Evolutionary conservation across 2,329 filamentous ascomycete genomes (phyloP), one percentile per base, ranked within the genome.

Genomic region (Gaeumannomyces sp.): DNA sequence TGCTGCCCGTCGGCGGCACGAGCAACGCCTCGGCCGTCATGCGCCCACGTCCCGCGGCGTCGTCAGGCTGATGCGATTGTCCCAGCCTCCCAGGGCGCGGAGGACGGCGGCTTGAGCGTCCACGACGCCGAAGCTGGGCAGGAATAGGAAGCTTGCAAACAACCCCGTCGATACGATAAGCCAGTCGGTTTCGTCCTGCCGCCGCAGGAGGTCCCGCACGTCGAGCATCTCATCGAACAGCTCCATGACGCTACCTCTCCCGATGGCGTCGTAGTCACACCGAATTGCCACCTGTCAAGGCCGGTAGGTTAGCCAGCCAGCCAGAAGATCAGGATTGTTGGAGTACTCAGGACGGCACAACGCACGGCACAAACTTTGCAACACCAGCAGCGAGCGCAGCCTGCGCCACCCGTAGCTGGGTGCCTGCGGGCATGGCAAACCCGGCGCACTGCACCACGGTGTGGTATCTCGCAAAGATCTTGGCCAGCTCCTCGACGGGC

Each of bases 111-210:
- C 65, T 0, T 16, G 22, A 0, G 82, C 67, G 69, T 87, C 82
- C 0, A 91, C 85, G 5, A 90, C 80, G 0, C 87, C 88, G 75
- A 89, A 91, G 2, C 73, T 80, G 1, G 76, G 71, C 65, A 86
- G 79, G 70, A 92, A 91, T 25, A 92, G 70, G 70, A 91, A 92
- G 68, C 83, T 88, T 76, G 85, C 89, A 70, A 91, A 92, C 67
- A 92, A 78, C 0, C 89, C 89, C 16, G 86, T 89, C n/a, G 84
- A 87, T 1, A 91, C 78, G 65, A 91, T 82, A 4, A 82, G 78
- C 89, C 89, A 92, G 33, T 78, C 75, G 6, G 82, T 83, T 10
- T 64, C 59, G 0, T 67, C 64, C 70, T 88, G 83, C 0, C 68
- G 73, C 1, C 84, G 74, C 8, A 90, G 74, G 27, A 84, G 64